Conservation (phyloP, 768 basidiomycete species). For the Omphalotus guepiniiformis region DNA sequence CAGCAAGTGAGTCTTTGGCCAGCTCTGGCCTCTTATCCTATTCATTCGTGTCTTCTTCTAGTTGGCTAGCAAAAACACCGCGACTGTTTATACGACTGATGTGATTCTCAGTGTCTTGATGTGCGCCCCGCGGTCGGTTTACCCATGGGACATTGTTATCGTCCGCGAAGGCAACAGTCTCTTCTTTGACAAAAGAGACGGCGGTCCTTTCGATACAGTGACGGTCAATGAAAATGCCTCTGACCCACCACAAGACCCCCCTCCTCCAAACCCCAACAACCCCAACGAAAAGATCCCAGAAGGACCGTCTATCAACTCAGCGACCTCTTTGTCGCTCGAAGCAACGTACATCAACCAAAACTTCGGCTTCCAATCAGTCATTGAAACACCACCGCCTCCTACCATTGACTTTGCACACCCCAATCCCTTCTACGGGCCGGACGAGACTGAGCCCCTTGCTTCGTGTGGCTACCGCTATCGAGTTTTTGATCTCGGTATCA, state of each 20-base stretch:
- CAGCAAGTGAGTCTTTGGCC: conserved; percentile 58
- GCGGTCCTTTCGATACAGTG: conserved; percentile 94
- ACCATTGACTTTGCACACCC: conserved; percentile 76
- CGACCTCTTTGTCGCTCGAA: conserved; percentile 90
- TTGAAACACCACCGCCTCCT: conserved; percentile 58
- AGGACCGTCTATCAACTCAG: conserved; percentile 84
- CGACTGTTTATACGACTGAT: conserved; percentile 91
- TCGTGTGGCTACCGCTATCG: conserved; percentile 97
- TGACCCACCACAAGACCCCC: conserved; percentile 85
- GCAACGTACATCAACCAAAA: conserved; percentile 99
- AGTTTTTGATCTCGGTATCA: conserved; percentile 87
- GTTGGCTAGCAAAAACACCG: conserved; percentile 78
- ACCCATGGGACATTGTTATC: conserved; percentile 98
- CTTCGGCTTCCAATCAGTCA: conserved; percentile 93
- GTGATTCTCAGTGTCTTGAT: conserved; percentile 93
- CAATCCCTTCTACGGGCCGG: conserved; percentile 93
- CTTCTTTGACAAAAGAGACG: conserved; percentile 97
- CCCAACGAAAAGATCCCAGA: conserved; percentile 70
- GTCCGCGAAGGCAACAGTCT: conserved; percentile 89
- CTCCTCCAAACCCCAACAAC: conserved; percentile 75
- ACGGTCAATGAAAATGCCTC: conserved; percentile 98
- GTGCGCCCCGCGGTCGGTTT: conserved; percentile 92
- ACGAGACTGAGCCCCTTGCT: conserved; percentile 92
- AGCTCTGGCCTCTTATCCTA: conserved; percentile 9
- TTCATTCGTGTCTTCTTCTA: conserved; percentile 7